These are phyloP conservation scores for Phytophthora fragariaefolia DNA, from an alignment of 352 stramenopile species.

Conservation along the genomic window DNA sequence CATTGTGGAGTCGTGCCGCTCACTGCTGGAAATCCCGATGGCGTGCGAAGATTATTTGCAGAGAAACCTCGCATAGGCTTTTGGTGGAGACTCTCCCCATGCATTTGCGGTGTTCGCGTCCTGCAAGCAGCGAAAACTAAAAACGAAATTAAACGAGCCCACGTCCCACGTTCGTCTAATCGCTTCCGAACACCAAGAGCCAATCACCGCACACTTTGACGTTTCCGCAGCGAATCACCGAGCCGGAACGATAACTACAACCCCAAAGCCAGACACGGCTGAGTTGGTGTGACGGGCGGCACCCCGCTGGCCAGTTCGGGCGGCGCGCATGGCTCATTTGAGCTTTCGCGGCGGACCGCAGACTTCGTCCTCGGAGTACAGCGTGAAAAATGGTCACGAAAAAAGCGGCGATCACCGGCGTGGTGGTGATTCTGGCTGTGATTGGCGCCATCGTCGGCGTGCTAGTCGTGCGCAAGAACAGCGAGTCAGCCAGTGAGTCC, in stretches of 20 bases:
- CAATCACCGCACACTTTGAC: constrained; percentile 19
- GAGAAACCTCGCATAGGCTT: too few relatives aligned
- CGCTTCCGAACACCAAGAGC: constrained; percentile 23
- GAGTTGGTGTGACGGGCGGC: constrained; percentile 29
- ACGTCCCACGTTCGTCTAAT: not conserved
- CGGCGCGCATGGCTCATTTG: constrained; percentile 31
- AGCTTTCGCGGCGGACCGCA: constrained; percentile 28
- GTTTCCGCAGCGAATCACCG: constrained; percentile 20
- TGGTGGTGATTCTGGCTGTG: constrained; percentile 55
- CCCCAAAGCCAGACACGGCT: constrained; percentile 19
- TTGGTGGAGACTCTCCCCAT: constrained; percentile 18
- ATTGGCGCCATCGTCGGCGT: constrained; percentile 57
- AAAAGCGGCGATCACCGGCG: constrained; percentile 45
- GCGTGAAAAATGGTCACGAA: constrained; percentile 37
- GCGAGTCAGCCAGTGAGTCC: constrained; percentile 40
- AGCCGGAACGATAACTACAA: constrained; percentile 13
- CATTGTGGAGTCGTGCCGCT: constrained; percentile 18
- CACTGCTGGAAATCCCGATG: constrained; percentile 9
- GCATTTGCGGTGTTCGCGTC: not conserved
- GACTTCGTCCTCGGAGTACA: constrained; percentile 15
- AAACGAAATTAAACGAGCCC: constrained; percentile 1
- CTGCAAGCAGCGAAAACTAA: not conserved
- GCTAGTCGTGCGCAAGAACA: constrained; percentile 39
- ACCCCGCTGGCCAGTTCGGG: constrained; percentile 12
- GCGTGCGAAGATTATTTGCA: not conserved